Base-by-base conservation (phyloP, 2,329 filamentous ascomycete genomes). In the Bretziella fagacearum region DNA sequence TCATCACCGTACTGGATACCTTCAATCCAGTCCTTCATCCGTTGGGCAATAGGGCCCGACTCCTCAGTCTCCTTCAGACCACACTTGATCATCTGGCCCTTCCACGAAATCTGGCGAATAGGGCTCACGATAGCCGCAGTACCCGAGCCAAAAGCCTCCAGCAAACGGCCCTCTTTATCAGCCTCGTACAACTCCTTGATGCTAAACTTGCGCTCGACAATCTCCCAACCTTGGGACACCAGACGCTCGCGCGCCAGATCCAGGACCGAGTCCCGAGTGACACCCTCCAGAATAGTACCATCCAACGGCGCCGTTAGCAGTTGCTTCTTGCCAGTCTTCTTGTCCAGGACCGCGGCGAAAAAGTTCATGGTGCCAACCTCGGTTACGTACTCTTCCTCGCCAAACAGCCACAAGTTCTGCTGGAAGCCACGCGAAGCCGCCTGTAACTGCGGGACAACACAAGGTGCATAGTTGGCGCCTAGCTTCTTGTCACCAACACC, bases 321-420 rank as follows among this genome's bases (percentile, higher is more conserved):
- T 68, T 95, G 87, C 59, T 87, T 89, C 66, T 87, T 74, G 6
- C 89, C 91, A 10, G 85, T 91, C 62, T 83, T 72, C 70, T 83
- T 84, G 68, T 93, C 78, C 66, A 77, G 78, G 56, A 96, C 65
- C 35, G 82, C 87, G 26, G 81, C 80, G 58, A 96, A 98, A 61
- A 98, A 78, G 66, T 98, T 98, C 91, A 98, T 98, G 49, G 91
- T 96, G 58, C 91, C 91, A 48, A 95, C 91, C 65, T 98, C 91
- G 40, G 91, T 98, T 50, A 96, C 80, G 58, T 81, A 94, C 62
- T 96, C 85, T 63, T 96, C 85, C 59, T 93, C 80, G 36, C 87
- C 87, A 60, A 96, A 98, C 26, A 98, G 69, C 91, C 91, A 98
- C 46, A 98, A 72, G 65, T 96, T 98, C 69, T 98, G 91, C 66